Percentiles rank a stretch among this genome's conserved stretches.
These are phyloP conservation scores for Linum usitatissimum DNA, from an alignment of 345 rosid species.

Conservation along the genomic window DNA sequence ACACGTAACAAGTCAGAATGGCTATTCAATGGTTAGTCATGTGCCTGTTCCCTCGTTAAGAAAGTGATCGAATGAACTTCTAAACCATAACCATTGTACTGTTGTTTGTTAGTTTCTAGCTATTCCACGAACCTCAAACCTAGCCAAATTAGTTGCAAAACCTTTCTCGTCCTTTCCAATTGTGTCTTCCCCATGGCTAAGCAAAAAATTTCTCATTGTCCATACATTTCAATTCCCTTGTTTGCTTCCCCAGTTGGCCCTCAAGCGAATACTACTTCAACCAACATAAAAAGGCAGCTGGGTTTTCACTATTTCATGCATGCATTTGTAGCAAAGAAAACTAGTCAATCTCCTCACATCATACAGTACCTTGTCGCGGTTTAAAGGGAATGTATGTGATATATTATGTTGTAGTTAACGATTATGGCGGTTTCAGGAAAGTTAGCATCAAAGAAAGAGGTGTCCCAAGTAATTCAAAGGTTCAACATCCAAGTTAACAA, in stretches of 20 bases:
- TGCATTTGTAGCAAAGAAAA: not conserved
- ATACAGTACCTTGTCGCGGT: not conserved
- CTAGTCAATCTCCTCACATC: not conserved
- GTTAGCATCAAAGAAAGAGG: constrained; percentile 46
- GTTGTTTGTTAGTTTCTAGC: not conserved
- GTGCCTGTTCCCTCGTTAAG: not conserved
- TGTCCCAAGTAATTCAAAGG: constrained; percentile 42
- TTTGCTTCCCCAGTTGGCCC: not conserved
- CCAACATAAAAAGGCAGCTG: not conserved
- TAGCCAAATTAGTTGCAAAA: not conserved
- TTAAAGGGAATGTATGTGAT: not conserved
- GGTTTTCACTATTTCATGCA: not conserved
- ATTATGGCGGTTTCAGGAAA: constrained; percentile 40
- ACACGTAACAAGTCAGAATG: constrained; percentile 82
- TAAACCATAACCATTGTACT: too few species aligned
- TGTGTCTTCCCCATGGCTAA: not conserved
- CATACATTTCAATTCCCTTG: not conserved
- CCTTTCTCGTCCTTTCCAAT: not conserved
- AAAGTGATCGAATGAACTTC: not conserved
- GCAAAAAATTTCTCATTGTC: not conserved
- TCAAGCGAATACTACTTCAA: too few species aligned
- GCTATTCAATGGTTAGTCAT: constrained; percentile 58
- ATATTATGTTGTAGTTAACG: not conserved
- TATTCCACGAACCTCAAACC: not conserved
- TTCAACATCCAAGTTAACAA: constrained; percentile 96